phyloP scores from a whole-genome alignment of 2,329 filamentous ascomycete genomes.

The Colletotrichum gigasporum region DNA sequence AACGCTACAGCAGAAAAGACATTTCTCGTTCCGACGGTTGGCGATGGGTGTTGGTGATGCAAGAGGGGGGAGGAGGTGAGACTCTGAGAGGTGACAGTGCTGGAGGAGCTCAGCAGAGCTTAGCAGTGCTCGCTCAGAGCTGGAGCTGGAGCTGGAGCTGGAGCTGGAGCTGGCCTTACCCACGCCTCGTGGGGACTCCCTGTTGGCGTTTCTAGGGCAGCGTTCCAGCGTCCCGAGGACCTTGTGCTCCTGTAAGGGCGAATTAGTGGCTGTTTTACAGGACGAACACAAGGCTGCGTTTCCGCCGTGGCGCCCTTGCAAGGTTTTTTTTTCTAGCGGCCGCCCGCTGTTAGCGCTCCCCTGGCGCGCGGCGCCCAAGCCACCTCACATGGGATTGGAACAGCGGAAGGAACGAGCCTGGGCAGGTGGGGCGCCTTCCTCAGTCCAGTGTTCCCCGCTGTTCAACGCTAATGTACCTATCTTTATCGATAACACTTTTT shows the following conservation, averaged over 20 bases:
- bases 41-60: slow-evolving; percentile 1
- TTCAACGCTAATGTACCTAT: not conserved
- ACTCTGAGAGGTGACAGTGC: not conserved
- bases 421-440: not conserved
- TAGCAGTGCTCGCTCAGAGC: no score
- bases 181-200: not conserved
- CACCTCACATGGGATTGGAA: not conserved
- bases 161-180: no score
- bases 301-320: not conserved
- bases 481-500: slow-evolving; percentile 27
- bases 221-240: not conserved
- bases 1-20: not conserved
- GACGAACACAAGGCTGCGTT: not conserved
- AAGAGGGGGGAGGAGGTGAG: not conserved
- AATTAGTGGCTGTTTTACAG: not conserved
- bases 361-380: not conserved
- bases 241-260: slow-evolving; percentile 5
- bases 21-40: slow-evolving; percentile 4
- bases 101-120: no score
- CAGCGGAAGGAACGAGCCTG: not conserved
- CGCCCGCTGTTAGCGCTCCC: not conserved
- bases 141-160: no score
- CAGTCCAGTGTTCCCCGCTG: not conserved
- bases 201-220: slow-evolving; percentile 6
- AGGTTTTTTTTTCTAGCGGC: not conserved